Evolutionary conservation across 176 grass and related monocot genomes (phyloP).

Genomic region (Carex littledalei): DNA sequence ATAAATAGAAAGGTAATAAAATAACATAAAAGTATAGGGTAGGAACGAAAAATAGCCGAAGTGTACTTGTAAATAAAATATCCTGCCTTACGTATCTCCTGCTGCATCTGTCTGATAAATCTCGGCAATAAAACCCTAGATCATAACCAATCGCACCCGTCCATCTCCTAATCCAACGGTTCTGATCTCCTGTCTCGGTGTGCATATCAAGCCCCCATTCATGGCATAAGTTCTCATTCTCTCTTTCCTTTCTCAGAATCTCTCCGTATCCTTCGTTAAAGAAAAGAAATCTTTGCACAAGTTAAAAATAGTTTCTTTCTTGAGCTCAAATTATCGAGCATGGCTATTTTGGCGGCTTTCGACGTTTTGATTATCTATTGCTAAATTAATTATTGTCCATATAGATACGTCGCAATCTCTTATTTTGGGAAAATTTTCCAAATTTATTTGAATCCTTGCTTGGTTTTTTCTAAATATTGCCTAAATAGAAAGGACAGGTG

Average conservation of each 20-base stretch:
- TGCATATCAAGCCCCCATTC: constrained; percentile 39
- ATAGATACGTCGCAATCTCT: neutral
- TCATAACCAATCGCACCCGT: constrained; percentile 29
- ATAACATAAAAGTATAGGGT: neutral
- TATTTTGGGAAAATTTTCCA: neutral
- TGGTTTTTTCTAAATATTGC: neutral
- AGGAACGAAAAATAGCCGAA: neutral
- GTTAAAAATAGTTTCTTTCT: neutral
- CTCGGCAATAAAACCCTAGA: constrained; percentile 71
- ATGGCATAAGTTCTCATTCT: neutral
- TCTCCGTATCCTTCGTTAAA: neutral
- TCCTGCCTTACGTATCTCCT: neutral
- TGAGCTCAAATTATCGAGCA: neutral
- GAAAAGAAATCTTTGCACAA: neutral
- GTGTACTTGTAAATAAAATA: constrained; percentile 1
- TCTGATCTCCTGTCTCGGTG: constrained; percentile 14
- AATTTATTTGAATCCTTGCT: neutral
- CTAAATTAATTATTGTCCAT: neutral
- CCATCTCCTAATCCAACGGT: constrained; percentile 16
- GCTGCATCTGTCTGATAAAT: constrained; percentile 20
- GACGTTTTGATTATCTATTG: neutral
- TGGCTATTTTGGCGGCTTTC: neutral
- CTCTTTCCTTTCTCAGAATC: constrained; percentile 23
- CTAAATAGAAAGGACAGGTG: neutral
- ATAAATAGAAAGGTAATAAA: neutral